These are phyloP conservation scores for Pichia cabralensis DNA, from an alignment of 805 yeast species.

Conservation along the genomic window DNA sequence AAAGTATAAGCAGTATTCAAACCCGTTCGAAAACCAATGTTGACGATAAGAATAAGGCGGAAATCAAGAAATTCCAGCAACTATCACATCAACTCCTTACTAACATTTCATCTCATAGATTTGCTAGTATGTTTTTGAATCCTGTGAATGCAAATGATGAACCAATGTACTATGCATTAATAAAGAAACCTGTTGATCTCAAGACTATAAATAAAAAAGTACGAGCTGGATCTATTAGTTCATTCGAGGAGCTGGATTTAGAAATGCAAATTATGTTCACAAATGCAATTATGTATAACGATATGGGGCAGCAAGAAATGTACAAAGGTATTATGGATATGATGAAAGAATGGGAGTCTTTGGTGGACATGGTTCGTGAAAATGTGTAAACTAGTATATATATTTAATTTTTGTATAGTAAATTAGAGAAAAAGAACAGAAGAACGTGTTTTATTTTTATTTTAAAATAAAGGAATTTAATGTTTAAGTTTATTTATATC, in stretches of 20 bases:
- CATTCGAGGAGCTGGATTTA: conserved; percentile 45
- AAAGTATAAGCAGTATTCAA: no score
- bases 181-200: conserved; percentile 58
- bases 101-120: conserved; percentile 59
- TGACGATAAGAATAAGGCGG: conserved; percentile 3
- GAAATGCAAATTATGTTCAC: conserved; percentile 72
- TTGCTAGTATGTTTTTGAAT: conserved; percentile 61
- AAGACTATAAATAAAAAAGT: conserved; percentile 50
- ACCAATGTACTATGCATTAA: conserved; percentile 53
- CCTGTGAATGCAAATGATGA: conserved; percentile 64
- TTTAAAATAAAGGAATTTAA: no score
- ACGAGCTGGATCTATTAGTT: conserved; percentile 46
- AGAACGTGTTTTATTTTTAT: no score
- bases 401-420: no score
- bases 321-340: conserved; percentile 55
- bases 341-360: conserved; percentile 54
- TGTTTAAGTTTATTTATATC: no score
- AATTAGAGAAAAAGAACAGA: no score
- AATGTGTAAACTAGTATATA: conserved; percentile 9
- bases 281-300: conserved; percentile 76
- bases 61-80: conserved; percentile 44
- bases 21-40: conserved; percentile 2
- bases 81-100: conserved; percentile 52
- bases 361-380: conserved; percentile 50
- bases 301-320: conserved; percentile 46